phyloP scores from a whole-genome alignment of 306 rosid genomes.

The Psophocarpus tetragonolobus region DNA sequence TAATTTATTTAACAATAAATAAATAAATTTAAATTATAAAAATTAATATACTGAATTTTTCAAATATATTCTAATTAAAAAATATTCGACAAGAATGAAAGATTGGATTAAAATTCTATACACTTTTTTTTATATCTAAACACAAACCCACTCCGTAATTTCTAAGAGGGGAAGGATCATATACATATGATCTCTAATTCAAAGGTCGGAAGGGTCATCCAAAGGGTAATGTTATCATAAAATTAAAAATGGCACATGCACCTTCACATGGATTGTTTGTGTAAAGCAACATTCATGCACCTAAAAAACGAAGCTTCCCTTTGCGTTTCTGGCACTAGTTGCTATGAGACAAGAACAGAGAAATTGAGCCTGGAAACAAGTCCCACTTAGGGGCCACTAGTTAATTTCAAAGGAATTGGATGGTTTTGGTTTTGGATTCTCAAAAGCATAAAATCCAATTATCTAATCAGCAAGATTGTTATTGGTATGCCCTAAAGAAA shows the following conservation, averaged over 20 bases:
- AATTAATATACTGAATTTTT: no score
- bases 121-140: no score
- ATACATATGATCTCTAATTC: no score
- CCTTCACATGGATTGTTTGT: constrained; percentile 34
- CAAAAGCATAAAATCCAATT: constrained; percentile 13
- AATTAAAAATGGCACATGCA: constrained; percentile 22
- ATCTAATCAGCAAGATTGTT: not conserved
- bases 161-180: no score
- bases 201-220: not conserved
- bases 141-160: no score
- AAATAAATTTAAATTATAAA: no score
- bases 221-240: constrained; percentile 1
- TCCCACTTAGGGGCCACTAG: constrained; percentile 20
- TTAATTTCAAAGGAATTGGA: not conserved
- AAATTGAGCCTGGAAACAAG: constrained; percentile 5
- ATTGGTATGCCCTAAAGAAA: not conserved
- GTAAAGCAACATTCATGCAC: constrained; percentile 30
- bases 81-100: no score
- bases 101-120: no score
- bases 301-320: constrained; percentile 28
- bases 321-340: not conserved
- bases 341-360: constrained; percentile 1
- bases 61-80: no score
- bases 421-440: constrained; percentile 3
- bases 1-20: no score